Percentiles rank a stretch among this genome's conserved stretches.
Conservation (phyloP, 164 flowering plant genomes). For the Buxus sempervirens region DNA sequence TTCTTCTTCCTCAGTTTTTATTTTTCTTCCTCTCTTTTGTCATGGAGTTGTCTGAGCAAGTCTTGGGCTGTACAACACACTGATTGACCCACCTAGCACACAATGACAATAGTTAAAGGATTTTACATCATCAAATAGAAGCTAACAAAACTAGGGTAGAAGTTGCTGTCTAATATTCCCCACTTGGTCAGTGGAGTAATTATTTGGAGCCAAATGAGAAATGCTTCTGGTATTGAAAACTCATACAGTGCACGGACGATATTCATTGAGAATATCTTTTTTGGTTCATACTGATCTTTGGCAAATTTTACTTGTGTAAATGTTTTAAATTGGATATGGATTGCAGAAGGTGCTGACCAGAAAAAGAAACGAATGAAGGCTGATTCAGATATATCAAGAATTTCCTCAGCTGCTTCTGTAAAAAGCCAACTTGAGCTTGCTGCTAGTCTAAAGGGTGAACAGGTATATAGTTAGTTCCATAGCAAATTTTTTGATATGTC, state of each 20-base stretch:
- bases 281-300: not conserved
- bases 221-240: not conserved
- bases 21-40: too few relatives aligned
- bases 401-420: slow-evolving; percentile 50
- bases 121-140: not conserved
- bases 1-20: too few relatives aligned
- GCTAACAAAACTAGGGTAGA: not conserved
- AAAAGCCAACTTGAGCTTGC: slow-evolving; percentile 68
- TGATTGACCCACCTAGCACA: not conserved
- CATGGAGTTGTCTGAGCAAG: too few relatives aligned
- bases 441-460: slow-evolving; percentile 88
- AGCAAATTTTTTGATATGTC: not conserved
- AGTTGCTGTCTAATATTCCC: not conserved
- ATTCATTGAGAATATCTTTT: not conserved
- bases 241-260: not conserved
- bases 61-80: too few relatives aligned
- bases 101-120: not conserved
- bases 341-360: slow-evolving; percentile 83
- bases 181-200: not conserved
- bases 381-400: slow-evolving; percentile 73
- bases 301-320: not conserved
- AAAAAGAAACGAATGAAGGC: slow-evolving; percentile 80
- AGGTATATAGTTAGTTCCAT: slow-evolving; percentile 41
- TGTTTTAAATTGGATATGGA: slow-evolving; percentile 10
- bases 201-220: not conserved